phyloP scores from a whole-genome alignment of 768 basidiomycete species.

The Baorangia bicolor region DNA sequence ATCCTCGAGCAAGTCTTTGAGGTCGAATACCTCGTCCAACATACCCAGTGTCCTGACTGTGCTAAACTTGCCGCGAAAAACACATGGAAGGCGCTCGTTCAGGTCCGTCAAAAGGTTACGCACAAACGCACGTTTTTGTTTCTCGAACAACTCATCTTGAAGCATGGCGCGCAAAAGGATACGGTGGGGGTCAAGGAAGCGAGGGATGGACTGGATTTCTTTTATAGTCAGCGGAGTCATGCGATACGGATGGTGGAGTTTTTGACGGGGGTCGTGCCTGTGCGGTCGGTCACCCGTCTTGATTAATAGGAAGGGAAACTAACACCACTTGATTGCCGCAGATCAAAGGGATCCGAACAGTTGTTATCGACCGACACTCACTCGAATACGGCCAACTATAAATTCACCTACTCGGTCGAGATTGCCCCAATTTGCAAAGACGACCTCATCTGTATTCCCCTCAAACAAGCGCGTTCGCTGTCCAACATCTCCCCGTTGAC shows the following conservation, averaged over 20 bases:
- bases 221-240: constrained; percentile 87
- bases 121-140: constrained; percentile 98
- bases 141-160: constrained; percentile 95
- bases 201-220: constrained; percentile 94
- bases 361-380: constrained; percentile 92
- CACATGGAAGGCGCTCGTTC: constrained; percentile 97
- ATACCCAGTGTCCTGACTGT: constrained; percentile 95
- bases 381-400: constrained; percentile 90
- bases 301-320: neutral
- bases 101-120: constrained; percentile 97
- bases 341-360: constrained; percentile 93
- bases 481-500: constrained; percentile 89
- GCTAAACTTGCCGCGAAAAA: constrained; percentile 95
- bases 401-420: constrained; percentile 96
- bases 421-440: constrained; percentile 98
- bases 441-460: constrained; percentile 88
- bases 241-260: constrained; percentile 98
- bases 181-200: constrained; percentile 93
- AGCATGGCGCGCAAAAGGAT: constrained; percentile 95
- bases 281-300: constrained; percentile 56
- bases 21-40: constrained; percentile 91
- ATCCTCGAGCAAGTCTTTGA: constrained; percentile 98
- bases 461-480: constrained; percentile 75
- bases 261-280: constrained; percentile 80
- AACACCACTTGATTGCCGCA: constrained; percentile 26